Base-by-base conservation (phyloP, 495 filamentous ascomycete species). In the Letharia lupina region DNA sequence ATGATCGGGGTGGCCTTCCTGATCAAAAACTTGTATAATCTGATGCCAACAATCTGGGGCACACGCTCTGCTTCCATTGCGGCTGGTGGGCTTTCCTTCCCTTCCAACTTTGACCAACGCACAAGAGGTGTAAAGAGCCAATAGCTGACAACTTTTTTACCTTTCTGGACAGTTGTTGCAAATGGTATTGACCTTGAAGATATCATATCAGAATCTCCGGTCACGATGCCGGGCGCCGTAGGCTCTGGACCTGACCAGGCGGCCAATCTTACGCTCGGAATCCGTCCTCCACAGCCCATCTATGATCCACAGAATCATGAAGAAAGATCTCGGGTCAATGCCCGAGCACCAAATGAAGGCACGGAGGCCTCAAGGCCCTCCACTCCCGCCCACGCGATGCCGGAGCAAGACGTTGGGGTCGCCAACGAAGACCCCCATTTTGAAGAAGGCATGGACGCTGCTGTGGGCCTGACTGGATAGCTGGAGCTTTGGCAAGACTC, bases 221-320 rank as follows among this genome's bases (percentile, higher is more conserved):
- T 31, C 28, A 58, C 28, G 6, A 18, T 57, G 16, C 40, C 63
- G 11, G 52, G 20, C 28, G 40, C 31, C 41, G 16, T n/a, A 16
- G 54, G 16, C 33, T 20, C 54, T 20, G 33, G 31, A 7, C 54
- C 33, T 57, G 63, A 64, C 50, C 15, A 39, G 12, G 52, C 45
- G 39, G 31, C 31, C 37, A 58, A 18, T 28, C 7, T 44, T 5
- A 47, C 31, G 7, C 31, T 57, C 15, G 54, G 9, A 18, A 1
- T 64, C 10, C 52, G 40, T 33, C n/a, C 40, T 33, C 63, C 63
- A 11, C 63, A 57, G 15, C 62, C 48, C 50, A 64, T 16, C 62
- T 37, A 64, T 35, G 23, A 57, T 45, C 39, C 50, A 18, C 48
- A 13, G 13, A 28, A 15, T 35, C 52, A 33, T 7, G 23, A 28